Evolutionary conservation across 1,284 basidiomycete genomes (phyloP), one percentile per base, ranked within the genome.

Genomic region (Lentinula novae-zelandiae): DNA sequence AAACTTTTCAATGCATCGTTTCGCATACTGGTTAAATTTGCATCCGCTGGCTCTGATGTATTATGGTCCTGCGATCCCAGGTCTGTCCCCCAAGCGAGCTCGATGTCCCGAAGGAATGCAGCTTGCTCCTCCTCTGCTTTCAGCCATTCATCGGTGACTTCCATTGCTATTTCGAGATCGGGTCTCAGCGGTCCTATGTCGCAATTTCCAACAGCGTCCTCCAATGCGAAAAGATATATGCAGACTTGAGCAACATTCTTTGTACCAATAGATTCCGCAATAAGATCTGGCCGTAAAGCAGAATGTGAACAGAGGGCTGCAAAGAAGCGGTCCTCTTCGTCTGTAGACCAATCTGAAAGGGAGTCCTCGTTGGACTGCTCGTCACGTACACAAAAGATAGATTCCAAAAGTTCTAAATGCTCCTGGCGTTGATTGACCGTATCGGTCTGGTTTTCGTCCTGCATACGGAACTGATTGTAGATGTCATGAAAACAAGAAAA

Each of bases 71-170:
- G 58, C n/a, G 58, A 57, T 48, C 58, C 31, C 36, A 62, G 60
- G 34, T 57, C 50, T 40, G 55, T 34, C 44, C 20, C n/a, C 55
- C 54, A 51, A 38, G 46, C 44, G 33, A 38, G 54, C 50, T 52
- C 49, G 34, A 51, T 31, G 10, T 52, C 57, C 2, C 64, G 22
- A 22, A 85, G 64, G 27, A 67, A 67, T 17, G 66, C 66, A 2
- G 89, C 84, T 65, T 82, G 74, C 38, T 66, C 63, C 55, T 92
- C 89, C 71, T 94, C 92, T 61, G 75, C 73, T 22, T 71, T 68
- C 33, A 90, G 65, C 84, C 88, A 90, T 5, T 73, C 69, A 8
- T 83, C 76, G 3, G 83, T 84, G 5, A 89, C 82, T 60, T 91
- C 84, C 63, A 82, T 70, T 5, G 87, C 83, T 10, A 71, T 68